phyloP scores from a whole-genome alignment of 345 rosid species.

The Turnera subulata region DNA sequence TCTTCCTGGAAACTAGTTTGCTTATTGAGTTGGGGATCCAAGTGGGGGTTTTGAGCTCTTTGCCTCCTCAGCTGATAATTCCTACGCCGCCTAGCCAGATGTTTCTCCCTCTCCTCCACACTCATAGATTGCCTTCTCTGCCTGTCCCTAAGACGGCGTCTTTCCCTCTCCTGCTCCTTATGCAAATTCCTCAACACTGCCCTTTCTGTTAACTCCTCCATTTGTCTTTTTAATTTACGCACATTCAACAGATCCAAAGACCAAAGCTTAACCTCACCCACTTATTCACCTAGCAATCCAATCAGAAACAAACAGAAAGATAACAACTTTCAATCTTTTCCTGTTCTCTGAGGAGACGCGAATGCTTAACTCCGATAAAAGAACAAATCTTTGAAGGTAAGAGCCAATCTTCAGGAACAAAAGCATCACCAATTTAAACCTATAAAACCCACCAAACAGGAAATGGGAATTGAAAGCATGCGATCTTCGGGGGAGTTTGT shows the following conservation, averaged over 20 bases:
- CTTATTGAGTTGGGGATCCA: conserved; percentile 34
- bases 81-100: conserved; percentile 84
- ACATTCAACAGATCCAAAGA: neutral
- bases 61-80: conserved; percentile 75
- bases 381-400: no score
- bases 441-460: no score
- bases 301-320: no score
- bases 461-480: no score
- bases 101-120: conserved; percentile 77
- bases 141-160: conserved; percentile 75
- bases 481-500: no score
- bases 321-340: no score
- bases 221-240: conserved; percentile 1
- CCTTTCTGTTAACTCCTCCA: conserved; percentile 39
- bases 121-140: conserved; percentile 90
- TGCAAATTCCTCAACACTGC: conserved; percentile 37
- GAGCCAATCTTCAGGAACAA: no score
- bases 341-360: no score
- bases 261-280: no score
- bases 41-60: conserved; percentile 46
- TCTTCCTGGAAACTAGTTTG: conserved; percentile 11
- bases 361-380: no score
- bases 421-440: no score
- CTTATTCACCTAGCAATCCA: no score
- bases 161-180: conserved; percentile 78